Evolutionary conservation across 2,329 filamentous ascomycete genomes (phyloP).

Genomic region (Apiospora koreana): DNA sequence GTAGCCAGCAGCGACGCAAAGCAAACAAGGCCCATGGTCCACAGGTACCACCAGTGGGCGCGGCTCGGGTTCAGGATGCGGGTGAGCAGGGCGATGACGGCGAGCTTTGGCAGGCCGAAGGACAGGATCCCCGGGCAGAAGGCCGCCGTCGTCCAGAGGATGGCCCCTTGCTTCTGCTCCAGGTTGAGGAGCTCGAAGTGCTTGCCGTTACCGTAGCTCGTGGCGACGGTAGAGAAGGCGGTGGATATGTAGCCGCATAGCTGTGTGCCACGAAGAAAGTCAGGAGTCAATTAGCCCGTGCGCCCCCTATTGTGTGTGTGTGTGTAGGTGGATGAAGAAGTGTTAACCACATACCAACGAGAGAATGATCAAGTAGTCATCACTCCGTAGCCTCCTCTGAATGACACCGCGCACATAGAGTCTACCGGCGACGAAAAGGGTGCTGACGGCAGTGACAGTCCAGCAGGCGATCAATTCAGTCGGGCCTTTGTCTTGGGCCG

Average conservation of each 20-base stretch:
- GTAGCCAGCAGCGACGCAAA: background rate
- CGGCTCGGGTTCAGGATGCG: slow-evolving; percentile 27
- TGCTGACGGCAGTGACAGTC: slow-evolving; percentile 30
- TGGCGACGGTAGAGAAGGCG: slow-evolving; percentile 7
- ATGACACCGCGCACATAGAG: slow-evolving; percentile 32
- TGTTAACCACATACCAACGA: slow-evolving; percentile 17
- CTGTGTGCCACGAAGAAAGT: background rate
- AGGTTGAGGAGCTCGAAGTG: slow-evolving; percentile 27
- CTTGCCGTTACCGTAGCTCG: slow-evolving; percentile 31
- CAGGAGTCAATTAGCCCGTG: background rate
- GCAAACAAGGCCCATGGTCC: slow-evolving; percentile 1
- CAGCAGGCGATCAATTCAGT: slow-evolving; percentile 33
- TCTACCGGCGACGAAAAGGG: slow-evolving; percentile 30
- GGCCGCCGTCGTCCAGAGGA: slow-evolving; percentile 28
- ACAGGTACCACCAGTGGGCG: slow-evolving; percentile 24
- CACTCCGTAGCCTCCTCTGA: slow-evolving; percentile 32
- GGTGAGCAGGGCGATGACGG: slow-evolving; percentile 26
- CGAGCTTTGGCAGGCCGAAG: slow-evolving; percentile 31
- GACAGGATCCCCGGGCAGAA: slow-evolving; percentile 30
- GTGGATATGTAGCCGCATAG: slow-evolving; percentile 16
- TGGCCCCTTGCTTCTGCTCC: slow-evolving; percentile 20
- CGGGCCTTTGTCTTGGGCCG: slow-evolving; percentile 25
- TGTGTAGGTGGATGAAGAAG: background rate
- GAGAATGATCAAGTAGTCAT: slow-evolving; percentile 34
- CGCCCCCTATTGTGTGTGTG: background rate